Base-by-base conservation (phyloP, 2,329 filamentous ascomycete genomes). In the Talaromyces sp. region DNA sequence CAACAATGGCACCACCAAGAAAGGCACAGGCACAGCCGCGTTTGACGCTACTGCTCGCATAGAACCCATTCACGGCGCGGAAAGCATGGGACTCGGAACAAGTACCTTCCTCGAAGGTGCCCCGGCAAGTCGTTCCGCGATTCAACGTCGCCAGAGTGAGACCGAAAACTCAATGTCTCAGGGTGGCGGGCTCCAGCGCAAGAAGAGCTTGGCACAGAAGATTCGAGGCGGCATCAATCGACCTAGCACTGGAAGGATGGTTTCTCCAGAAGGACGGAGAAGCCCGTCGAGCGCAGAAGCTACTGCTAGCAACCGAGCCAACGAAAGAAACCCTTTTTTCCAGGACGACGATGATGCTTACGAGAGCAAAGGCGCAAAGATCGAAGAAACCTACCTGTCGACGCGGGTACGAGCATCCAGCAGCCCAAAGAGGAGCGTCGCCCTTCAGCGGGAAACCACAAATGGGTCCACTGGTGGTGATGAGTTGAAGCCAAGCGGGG, bases 101-200 rank as follows among this genome's bases (percentile, higher is more conserved):
- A 96, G 92, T 36, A 99, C 95, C 2, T 98, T 98, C 81, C 79
- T 99, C 27, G 95, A 99, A 70, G 95, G 95, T 40, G 90, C 95
- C 1, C 94, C 95, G 14, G 95, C 93, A 31, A 90, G 93, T 31
- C 87, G 87, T 68, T 85, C 87, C 7, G 91, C 89, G 18, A 91
- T 96, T 59, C 86, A 91, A 73, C 87, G 89, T 64, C 87, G 87
- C 56, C 86, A 94, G 69, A 89, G 85, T 34, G 92, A 90, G 64
- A 85, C 89, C 53, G 83, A 84, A 62, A 67, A 72, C 31, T 72
- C 79, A 60, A 76, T 83, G 27, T 64, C 72, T 28, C 64, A 73
- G 18, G 76, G 78, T 33, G 82, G 83, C 8, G 89, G 89, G 5
- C 77, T 99, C 50, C 87, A 89, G 67, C 88, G 95, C 63, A 98